phyloP scores from a whole-genome alignment of 176 grass and related monocot species.

The Areca catechu region DNA sequence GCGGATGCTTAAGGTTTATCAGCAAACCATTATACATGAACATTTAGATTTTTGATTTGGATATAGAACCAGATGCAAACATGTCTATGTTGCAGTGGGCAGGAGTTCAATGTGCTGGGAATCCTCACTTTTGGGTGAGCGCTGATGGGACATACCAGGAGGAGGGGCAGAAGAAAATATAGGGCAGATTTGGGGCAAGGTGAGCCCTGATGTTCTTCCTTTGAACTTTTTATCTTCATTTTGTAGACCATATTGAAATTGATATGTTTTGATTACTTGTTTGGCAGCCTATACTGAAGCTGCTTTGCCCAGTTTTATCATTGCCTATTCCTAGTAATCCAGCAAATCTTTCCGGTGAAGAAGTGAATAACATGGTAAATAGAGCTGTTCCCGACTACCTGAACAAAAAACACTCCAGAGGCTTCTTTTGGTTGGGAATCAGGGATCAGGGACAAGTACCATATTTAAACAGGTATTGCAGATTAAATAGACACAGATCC shows the following conservation, averaged over 20 bases:
- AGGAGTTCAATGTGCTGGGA: constrained; percentile 96
- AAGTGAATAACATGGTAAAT: constrained; percentile 33
- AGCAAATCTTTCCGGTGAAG: constrained; percentile 37
- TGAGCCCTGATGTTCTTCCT: constrained; percentile 10
- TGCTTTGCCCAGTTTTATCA: constrained; percentile 79
- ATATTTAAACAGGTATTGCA: constrained; percentile 86
- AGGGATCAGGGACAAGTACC: constrained; percentile 81
- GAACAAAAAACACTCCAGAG: constrained; percentile 56
- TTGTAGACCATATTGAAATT: constrained; percentile 14
- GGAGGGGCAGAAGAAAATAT: constrained; percentile 93
- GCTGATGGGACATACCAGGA: constrained; percentile 95
- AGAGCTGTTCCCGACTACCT: constrained; percentile 41
- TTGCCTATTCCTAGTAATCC: constrained; percentile 68
- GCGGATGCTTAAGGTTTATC: constrained; percentile 79
- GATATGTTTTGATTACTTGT: constrained; percentile 1
- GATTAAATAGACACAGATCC: too few relatives aligned
- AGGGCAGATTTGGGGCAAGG: constrained; percentile 97
- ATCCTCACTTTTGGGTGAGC: constrained; percentile 98
- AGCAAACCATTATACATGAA: background rate
- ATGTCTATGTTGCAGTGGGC: constrained; percentile 54
- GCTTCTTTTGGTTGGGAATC: constrained; percentile 49
- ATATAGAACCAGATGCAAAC: constrained; percentile 18
- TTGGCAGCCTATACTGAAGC: constrained; percentile 80
- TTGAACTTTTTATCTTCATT: background rate
- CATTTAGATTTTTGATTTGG: constrained; percentile 5